Conservation (phyloP, 2,329 filamentous ascomycete species). For the Mycosphaerella arachidis region DNA sequence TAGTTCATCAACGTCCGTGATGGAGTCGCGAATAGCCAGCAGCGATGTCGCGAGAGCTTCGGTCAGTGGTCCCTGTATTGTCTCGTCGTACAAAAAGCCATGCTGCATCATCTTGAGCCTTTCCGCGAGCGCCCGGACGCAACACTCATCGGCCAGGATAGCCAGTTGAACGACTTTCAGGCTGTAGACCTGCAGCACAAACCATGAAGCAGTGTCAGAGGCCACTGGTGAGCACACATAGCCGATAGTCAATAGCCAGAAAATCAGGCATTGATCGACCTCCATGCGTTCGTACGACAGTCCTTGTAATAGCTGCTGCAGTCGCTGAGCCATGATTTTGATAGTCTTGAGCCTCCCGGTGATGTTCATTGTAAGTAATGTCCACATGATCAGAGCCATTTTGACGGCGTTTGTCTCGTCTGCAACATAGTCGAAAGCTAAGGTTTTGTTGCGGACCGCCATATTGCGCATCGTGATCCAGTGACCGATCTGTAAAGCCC, state of each 20-base stretch:
- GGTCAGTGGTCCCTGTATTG: too few species aligned
- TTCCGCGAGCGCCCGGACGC: too few species aligned
- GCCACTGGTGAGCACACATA: background rate
- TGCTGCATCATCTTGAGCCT: too few species aligned
- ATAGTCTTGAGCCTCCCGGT: constrained; percentile 5
- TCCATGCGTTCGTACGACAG: background rate
- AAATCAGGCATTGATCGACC: too few species aligned
- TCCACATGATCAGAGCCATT: constrained; percentile 4
- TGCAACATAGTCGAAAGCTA: background rate
- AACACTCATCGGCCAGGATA: background rate
- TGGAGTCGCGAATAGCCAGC: background rate
- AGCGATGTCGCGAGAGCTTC: background rate
- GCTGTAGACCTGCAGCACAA: background rate
- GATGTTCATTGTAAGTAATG: constrained; percentile 4
- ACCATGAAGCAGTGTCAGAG: background rate
- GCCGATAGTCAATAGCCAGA: constrained; percentile 2
- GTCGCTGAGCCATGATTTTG: background rate
- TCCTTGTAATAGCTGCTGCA: background rate
- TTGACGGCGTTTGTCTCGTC: background rate
- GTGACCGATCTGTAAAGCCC: constrained; percentile 1
- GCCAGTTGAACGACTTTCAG: background rate
- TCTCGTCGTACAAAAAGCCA: too few species aligned
- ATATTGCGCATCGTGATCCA: constrained; percentile 7
- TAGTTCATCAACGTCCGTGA: background rate
- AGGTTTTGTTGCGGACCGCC: background rate